These are phyloP conservation scores for Clitopilus passeckerianus DNA, from an alignment of 768 basidiomycete genomes.

Conservation along the genomic window DNA sequence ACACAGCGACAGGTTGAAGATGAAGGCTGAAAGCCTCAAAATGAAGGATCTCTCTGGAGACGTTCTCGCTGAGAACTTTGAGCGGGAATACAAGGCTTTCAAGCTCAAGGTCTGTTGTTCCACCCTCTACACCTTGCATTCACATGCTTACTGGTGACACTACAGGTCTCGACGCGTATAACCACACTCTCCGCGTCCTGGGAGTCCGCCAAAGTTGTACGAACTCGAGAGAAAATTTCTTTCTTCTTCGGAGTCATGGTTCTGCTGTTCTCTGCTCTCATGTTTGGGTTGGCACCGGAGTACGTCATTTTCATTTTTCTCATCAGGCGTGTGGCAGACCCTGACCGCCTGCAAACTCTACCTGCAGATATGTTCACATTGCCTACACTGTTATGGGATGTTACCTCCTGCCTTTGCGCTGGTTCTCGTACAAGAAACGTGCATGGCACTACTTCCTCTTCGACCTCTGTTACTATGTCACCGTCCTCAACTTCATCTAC, in stretches of 20 bases:
- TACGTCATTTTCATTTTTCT: conserved; percentile 35
- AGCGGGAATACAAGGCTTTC: conserved; percentile 82
- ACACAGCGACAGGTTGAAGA: conserved; percentile 79
- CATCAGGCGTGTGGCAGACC: not conserved
- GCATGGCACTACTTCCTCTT: conserved; percentile 94
- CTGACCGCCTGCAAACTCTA: not conserved
- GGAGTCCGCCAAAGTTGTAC: conserved; percentile 88
- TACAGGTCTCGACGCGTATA: conserved; percentile 76
- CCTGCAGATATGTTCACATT: conserved; percentile 76
- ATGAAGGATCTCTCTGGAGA: conserved; percentile 61
- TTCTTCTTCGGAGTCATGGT: conserved; percentile 96
- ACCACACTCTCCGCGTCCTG: conserved; percentile 75
- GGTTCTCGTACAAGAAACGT: conserved; percentile 86
- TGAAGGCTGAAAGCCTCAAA: conserved; percentile 72
- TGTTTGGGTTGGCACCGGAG: conserved; percentile 88
- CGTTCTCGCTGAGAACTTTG: conserved; percentile 68
- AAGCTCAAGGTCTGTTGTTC: conserved; percentile 63
- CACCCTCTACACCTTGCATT: not conserved
- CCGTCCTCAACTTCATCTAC: conserved; percentile 86
- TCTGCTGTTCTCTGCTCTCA: conserved; percentile 74
- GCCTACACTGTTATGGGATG: conserved; percentile 76
- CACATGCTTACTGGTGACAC: not conserved
- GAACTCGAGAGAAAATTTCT: conserved; percentile 78
- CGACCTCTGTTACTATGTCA: conserved; percentile 91
- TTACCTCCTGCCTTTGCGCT: conserved; percentile 79